phyloP scores from a whole-genome alignment of 306 rosid genomes.

The Cicer judaicum region DNA sequence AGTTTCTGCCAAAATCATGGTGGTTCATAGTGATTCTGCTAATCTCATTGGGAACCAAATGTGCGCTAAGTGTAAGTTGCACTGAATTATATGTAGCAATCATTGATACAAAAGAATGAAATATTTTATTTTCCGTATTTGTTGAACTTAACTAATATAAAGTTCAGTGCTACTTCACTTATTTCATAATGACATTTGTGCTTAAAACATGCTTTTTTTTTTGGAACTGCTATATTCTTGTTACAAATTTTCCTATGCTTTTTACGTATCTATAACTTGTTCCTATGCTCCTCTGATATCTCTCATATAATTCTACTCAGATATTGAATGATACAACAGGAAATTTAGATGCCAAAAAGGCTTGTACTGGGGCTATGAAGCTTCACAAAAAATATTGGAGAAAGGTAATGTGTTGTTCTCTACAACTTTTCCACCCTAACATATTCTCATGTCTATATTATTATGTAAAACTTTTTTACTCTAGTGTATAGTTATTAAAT shows the following conservation, averaged over 20 bases:
- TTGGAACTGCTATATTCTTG: neutral
- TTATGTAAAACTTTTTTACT: too few relatives aligned
- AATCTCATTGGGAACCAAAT: too few relatives aligned
- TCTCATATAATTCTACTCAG: slow-evolving; percentile 50
- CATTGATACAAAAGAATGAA: neutral
- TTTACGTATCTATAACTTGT: neutral
- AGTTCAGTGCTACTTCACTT: neutral
- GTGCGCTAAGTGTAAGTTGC: slow-evolving; percentile 7
- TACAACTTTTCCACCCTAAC: neutral
- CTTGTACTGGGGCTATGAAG: slow-evolving; percentile 95
- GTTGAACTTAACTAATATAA: slow-evolving; percentile 5
- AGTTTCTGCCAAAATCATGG: too few relatives aligned
- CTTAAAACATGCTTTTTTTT: neutral
- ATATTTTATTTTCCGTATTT: neutral
- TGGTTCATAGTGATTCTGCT: too few relatives aligned
- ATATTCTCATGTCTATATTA: slow-evolving; percentile 2
- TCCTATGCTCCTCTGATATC: slow-evolving; percentile 14
- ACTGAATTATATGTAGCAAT: slow-evolving; percentile 23
- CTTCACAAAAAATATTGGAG: slow-evolving; percentile 91
- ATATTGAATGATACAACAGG: slow-evolving; percentile 94
- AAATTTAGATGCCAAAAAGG: slow-evolving; percentile 92
- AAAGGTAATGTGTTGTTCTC: slow-evolving; percentile 62
- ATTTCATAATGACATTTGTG: slow-evolving; percentile 12
- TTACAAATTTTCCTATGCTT: slow-evolving; percentile 14
- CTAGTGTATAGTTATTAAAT: neutral